A percentile compares a stretch with the other conserved stretches of the same genome.
These are phyloP conservation scores for Podaxis sp. DNA, from an alignment of 768 basidiomycete species.

Conservation along the genomic window DNA sequence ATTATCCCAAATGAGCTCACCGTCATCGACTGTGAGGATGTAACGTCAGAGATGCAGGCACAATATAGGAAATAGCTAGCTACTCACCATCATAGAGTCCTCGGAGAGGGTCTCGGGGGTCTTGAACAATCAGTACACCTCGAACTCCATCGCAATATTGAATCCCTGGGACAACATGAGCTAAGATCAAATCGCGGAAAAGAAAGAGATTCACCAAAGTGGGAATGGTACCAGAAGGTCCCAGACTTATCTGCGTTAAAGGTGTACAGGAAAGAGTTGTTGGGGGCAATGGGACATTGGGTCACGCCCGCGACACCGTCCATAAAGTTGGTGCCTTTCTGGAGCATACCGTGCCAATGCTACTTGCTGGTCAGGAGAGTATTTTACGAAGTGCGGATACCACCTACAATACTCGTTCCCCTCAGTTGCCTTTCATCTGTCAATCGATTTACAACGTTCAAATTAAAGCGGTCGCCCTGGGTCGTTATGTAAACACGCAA, in stretches of 20 bases:
- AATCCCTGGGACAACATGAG: constrained; percentile 13
- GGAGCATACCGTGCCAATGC: too few relatives aligned
- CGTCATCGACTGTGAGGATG: constrained; percentile 25
- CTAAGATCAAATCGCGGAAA: not conserved
- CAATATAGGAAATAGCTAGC: not conserved
- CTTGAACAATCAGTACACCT: constrained; percentile 32
- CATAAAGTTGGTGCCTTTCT: too few relatives aligned
- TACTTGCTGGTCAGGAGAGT: too few relatives aligned
- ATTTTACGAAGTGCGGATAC: not conserved
- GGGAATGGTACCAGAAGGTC: too few relatives aligned
- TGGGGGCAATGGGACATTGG: too few relatives aligned
- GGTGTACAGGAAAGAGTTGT: too few relatives aligned
- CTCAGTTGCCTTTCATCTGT: not conserved
- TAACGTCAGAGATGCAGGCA: not conserved
- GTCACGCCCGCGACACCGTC: too few relatives aligned
- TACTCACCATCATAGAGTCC: constrained; percentile 12
- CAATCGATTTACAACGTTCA: not conserved
- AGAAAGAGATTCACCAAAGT: too few relatives aligned
- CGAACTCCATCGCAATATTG: constrained; percentile 47
- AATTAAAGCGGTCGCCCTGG: not conserved
- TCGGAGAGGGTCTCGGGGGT: constrained; percentile 20
- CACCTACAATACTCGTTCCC: not conserved
- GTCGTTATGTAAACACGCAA: not conserved
- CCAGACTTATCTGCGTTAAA: too few relatives aligned
- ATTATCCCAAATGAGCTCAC: constrained; percentile 20